Percentiles rank a stretch among this genome's conserved stretches.
Conservation (phyloP, 2,329 filamentous ascomycete species). For the Colletotrichum brevisporum region DNA sequence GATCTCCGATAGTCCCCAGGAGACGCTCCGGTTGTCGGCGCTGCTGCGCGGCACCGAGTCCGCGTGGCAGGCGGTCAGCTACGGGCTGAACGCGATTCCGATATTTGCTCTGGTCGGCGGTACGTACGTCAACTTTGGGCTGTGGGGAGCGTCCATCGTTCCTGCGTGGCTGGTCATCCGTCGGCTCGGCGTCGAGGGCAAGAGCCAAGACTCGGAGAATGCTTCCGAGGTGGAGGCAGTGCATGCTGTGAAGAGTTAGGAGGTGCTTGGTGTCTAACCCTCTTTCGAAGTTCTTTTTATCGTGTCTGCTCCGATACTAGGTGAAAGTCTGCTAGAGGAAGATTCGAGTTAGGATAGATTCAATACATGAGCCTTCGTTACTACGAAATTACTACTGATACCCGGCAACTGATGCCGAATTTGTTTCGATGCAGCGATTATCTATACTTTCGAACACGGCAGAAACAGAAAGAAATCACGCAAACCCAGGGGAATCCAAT, state of each 20-base stretch:
- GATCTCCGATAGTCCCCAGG: slow-evolving; percentile 69
- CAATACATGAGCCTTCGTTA: too few relatives aligned
- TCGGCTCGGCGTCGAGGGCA: not conserved
- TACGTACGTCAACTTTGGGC: slow-evolving; percentile 76
- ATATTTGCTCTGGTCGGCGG: slow-evolving; percentile 74
- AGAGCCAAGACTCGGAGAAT: slow-evolving; percentile 6
- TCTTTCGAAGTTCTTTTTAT: too few relatives aligned
- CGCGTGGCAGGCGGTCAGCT: slow-evolving; percentile 77
- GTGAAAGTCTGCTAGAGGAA: too few relatives aligned
- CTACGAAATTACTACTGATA: too few relatives aligned
- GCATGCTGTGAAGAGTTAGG: not conserved
- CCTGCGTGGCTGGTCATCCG: slow-evolving; percentile 73
- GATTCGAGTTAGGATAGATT: too few relatives aligned
- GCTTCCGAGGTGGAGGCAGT: slow-evolving; percentile 7
- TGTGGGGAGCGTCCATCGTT: slow-evolving; percentile 72
- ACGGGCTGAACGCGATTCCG: slow-evolving; percentile 72
- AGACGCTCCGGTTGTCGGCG: slow-evolving; percentile 75
- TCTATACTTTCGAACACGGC: too few relatives aligned
- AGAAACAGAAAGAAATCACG: too few relatives aligned
- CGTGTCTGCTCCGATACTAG: too few relatives aligned
- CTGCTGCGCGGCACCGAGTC: slow-evolving; percentile 77
- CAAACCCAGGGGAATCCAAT: too few relatives aligned
- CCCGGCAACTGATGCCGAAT: too few relatives aligned
- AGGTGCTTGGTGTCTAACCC: not conserved
- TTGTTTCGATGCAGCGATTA: too few relatives aligned